A percentile compares a stretch with the other conserved stretches of the same genome.
phyloP scores from a whole-genome alignment of 257 asterid species.

The Petrea volubilis region DNA sequence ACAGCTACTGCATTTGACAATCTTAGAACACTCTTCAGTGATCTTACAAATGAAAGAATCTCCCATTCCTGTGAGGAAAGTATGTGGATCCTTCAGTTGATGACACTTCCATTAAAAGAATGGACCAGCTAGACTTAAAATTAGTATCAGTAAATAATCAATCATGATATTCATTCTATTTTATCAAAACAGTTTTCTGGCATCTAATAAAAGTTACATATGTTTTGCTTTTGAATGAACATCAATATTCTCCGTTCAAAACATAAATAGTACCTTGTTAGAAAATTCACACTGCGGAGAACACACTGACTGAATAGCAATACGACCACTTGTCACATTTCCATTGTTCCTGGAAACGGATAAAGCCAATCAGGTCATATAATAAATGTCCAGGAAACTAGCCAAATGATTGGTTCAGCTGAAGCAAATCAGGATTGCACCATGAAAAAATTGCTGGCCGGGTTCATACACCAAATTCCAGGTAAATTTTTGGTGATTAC shows the following conservation, averaged over 20 bases:
- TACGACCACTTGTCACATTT: constrained; percentile 56
- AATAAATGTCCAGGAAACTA: background rate
- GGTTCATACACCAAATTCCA: background rate
- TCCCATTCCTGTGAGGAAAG: constrained; percentile 74
- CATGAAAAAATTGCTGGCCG: background rate
- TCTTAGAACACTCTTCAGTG: constrained; percentile 67
- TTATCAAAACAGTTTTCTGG: background rate
- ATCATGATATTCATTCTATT: background rate
- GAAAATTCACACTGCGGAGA: constrained; percentile 92
- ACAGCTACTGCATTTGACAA: constrained; percentile 87
- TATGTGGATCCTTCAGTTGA: constrained; percentile 9
- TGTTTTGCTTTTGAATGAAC: background rate
- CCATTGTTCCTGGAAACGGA: constrained; percentile 54
- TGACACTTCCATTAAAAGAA: background rate
- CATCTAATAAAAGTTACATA: background rate
- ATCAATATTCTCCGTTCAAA: background rate
- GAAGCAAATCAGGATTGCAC: background rate
- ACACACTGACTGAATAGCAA: constrained; percentile 87
- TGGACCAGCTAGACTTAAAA: background rate
- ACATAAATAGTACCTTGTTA: constrained; percentile 45
- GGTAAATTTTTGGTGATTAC: background rate
- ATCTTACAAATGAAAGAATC: constrained; percentile 76
- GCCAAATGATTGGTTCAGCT: background rate
- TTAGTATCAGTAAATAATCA: constrained; percentile 1
- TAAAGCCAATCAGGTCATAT: constrained; percentile 4